phyloP scores from a whole-genome alignment of 108 stramenopile genomes.

The Nannochloropsis granulata region DNA sequence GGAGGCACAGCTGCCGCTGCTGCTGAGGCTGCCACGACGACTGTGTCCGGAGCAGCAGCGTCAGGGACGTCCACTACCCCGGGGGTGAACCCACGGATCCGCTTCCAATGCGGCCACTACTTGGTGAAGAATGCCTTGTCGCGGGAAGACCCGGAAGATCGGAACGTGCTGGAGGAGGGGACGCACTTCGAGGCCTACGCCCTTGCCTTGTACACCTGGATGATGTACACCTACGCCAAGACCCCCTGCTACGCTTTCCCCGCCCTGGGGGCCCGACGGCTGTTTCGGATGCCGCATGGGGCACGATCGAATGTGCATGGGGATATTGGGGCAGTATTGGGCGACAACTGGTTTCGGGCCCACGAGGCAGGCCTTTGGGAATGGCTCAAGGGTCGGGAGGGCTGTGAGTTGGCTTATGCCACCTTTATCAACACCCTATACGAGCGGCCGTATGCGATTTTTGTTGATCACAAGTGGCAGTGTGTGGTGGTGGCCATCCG shows the following conservation, averaged over 20 bases:
- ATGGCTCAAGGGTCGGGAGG: slow-evolving; percentile 35
- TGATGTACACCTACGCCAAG: slow-evolving; percentile 8
- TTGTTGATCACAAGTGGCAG: slow-evolving; percentile 67
- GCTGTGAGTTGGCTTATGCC: slow-evolving; percentile 68
- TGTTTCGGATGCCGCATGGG: not conserved
- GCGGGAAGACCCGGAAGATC: not conserved
- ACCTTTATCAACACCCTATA: slow-evolving; percentile 54
- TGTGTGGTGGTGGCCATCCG: slow-evolving; percentile 73
- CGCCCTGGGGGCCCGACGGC: not conserved
- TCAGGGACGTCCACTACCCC: not conserved
- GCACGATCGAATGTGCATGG: not conserved
- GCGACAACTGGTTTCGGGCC: slow-evolving; percentile 23
- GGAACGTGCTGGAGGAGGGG: not conserved
- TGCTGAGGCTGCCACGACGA: not conserved
- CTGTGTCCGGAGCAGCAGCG: not conserved
- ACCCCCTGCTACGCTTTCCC: not conserved
- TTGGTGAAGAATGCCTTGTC: not conserved
- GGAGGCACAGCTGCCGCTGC: not conserved
- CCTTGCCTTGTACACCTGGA: not conserved
- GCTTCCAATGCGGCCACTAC: not conserved
- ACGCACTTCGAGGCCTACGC: not conserved
- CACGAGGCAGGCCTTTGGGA: slow-evolving; percentile 14
- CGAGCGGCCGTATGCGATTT: slow-evolving; percentile 73
- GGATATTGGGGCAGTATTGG: not conserved
- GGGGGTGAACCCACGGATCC: not conserved